These are phyloP conservation scores for Alternaria panax DNA, from an alignment of 2,329 filamentous ascomycete genomes.

Conservation along the genomic window DNA sequence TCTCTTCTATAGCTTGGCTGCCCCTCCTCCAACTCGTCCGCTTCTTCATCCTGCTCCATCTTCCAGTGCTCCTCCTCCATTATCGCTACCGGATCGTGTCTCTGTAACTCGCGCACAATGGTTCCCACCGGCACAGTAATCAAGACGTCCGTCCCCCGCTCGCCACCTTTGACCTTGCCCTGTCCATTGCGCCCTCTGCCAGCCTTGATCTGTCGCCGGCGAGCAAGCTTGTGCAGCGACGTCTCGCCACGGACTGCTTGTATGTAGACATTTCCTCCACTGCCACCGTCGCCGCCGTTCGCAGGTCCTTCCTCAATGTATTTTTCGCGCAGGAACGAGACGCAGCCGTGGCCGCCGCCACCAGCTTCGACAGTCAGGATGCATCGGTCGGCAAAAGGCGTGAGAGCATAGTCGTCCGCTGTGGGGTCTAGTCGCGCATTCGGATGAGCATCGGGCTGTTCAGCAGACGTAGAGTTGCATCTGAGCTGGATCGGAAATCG, in stretches of 20 bases:
- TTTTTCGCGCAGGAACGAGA: slow-evolving; percentile 91
- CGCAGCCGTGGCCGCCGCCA: slow-evolving; percentile 86
- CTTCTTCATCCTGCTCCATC: slow-evolving; percentile 32
- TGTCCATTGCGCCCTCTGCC: slow-evolving; percentile 79
- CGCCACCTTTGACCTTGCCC: slow-evolving; percentile 75
- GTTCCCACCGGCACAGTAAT: slow-evolving; percentile 94
- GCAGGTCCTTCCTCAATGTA: slow-evolving; percentile 87
- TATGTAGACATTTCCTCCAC: slow-evolving; percentile 91
- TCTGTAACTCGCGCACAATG: slow-evolving; percentile 80
- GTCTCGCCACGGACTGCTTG: slow-evolving; percentile 92
- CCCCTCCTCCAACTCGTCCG: slow-evolving; percentile 39
- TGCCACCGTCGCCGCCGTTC: slow-evolving; percentile 93
- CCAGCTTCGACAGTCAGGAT: slow-evolving; percentile 80
- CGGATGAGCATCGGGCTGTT: slow-evolving; percentile 9
- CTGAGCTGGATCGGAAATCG: slow-evolving; percentile 27
- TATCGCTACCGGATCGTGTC: slow-evolving; percentile 78
- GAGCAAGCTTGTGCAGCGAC: slow-evolving; percentile 87
- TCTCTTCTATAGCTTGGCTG: slow-evolving; percentile 61
- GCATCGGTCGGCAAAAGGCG: slow-evolving; percentile 88
- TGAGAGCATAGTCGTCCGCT: slow-evolving; percentile 82
- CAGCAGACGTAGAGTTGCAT: slow-evolving; percentile 38
- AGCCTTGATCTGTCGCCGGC: slow-evolving; percentile 76
- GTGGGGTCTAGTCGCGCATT: slow-evolving; percentile 70
- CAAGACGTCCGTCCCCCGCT: slow-evolving; percentile 84
- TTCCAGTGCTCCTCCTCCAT: slow-evolving; percentile 59